These are phyloP conservation scores for Dioszegia crocea DNA, from an alignment of 768 basidiomycete species.

Conservation along the genomic window DNA sequence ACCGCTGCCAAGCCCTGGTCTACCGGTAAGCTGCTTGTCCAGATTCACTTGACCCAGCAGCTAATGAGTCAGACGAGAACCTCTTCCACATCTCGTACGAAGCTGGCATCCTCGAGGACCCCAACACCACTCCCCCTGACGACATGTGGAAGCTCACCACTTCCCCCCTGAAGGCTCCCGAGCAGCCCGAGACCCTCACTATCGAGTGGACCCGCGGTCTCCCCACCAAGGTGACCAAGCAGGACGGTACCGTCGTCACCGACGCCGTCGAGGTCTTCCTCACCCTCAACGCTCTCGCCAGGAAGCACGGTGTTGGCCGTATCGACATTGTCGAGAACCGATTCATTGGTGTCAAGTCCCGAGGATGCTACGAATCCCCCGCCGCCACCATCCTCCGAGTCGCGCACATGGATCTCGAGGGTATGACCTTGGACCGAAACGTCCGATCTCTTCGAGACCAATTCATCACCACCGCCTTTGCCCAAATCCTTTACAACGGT, in stretches of 20 bases:
- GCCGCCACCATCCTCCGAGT: constrained; percentile 92
- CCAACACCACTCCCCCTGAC: constrained; percentile 81
- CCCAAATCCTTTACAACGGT: constrained; percentile 92
- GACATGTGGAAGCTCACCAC: constrained; percentile 99
- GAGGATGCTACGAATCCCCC: constrained; percentile 98
- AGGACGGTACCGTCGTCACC: constrained; percentile 62
- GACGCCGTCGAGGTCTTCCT: constrained; percentile 93
- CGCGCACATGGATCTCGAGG: constrained; percentile 95
- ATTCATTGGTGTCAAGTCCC: constrained; percentile 98
- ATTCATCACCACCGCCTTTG: constrained; percentile 85
- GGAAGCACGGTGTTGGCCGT: constrained; percentile 92
- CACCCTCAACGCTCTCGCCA: constrained; percentile 80
- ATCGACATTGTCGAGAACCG: constrained; percentile 99
- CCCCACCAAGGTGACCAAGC: constrained; percentile 72
- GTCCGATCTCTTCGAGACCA: constrained; percentile 91
- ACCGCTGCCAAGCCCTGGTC: constrained; percentile 98
- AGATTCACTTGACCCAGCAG: neutral
- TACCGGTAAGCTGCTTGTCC: constrained; percentile 54
- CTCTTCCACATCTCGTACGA: constrained; percentile 99
- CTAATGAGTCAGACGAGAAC: constrained; percentile 70
- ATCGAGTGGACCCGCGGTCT: constrained; percentile 85
- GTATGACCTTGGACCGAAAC: constrained; percentile 94
- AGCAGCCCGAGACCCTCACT: constrained; percentile 68
- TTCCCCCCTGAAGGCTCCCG: constrained; percentile 75
- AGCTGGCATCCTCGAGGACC: constrained; percentile 97